Evolutionary conservation across 495 filamentous ascomycete species (phyloP).

Genomic region (Glonium stellatum): DNA sequence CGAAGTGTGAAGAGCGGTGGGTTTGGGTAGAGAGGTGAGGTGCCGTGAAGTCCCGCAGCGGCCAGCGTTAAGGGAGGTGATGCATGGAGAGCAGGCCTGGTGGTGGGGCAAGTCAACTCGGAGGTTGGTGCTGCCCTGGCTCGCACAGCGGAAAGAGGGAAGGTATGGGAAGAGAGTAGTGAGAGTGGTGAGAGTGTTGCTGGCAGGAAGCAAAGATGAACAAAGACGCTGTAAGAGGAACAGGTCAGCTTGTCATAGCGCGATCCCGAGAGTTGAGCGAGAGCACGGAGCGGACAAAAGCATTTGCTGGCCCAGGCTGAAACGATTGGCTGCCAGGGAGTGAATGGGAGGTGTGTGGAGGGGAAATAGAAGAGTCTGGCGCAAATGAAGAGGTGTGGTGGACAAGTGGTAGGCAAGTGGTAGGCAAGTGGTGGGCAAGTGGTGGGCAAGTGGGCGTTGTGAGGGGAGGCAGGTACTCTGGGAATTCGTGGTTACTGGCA

Average conservation of each 20-base stretch:
- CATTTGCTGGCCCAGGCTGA: constrained; percentile 22
- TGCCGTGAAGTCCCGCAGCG: constrained; percentile 21
- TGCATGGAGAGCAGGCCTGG: constrained; percentile 23
- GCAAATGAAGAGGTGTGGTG: too few species aligned
- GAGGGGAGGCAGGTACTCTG: too few species aligned
- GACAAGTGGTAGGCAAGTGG: too few species aligned
- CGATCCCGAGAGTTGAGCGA: constrained; percentile 13
- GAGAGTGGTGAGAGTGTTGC: constrained; percentile 7
- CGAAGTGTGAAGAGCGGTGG: constrained; percentile 1
- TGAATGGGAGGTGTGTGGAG: neutral
- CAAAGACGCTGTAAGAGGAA: constrained; percentile 26
- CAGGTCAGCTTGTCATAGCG: constrained; percentile 32
- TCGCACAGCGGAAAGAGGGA: neutral
- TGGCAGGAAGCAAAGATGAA: constrained; percentile 23
- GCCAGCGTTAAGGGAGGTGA: constrained; percentile 17
- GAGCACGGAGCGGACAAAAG: constrained; percentile 16
- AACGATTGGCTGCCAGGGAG: constrained; percentile 30
- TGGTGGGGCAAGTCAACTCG: constrained; percentile 11
- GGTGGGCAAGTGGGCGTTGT: too few species aligned
- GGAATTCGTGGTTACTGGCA: too few species aligned
- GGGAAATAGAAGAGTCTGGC: neutral
- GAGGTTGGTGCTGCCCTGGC: neutral
- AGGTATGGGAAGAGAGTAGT: constrained; percentile 3
- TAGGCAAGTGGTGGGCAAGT: too few species aligned
- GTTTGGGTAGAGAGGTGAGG: constrained; percentile 2